A percentile compares a stretch with the other conserved stretches of the same genome.
phyloP scores from a whole-genome alignment of 2,329 filamentous ascomycete genomes.

The Ophiosphaerella korrae region DNA sequence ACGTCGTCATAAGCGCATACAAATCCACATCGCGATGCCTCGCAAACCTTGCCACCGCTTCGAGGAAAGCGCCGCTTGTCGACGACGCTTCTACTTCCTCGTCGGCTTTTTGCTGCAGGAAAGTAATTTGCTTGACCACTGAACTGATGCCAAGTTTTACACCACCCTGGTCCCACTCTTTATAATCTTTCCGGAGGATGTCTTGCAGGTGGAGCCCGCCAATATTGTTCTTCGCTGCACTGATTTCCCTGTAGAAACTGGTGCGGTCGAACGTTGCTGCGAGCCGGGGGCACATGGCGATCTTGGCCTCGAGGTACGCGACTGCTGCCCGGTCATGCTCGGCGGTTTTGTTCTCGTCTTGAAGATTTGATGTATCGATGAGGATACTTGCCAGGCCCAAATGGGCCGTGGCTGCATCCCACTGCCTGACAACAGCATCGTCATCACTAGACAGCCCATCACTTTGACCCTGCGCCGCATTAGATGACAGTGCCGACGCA shows the following conservation, averaged over 20 bases:
- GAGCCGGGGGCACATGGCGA: slow-evolving; percentile 47
- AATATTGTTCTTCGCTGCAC: slow-evolving; percentile 70
- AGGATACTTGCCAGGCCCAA: slow-evolving; percentile 73
- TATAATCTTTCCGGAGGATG: slow-evolving; percentile 82
- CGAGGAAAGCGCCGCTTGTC: slow-evolving; percentile 51
- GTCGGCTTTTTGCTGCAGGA: slow-evolving; percentile 61
- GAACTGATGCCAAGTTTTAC: slow-evolving; percentile 70
- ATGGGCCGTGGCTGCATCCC: slow-evolving; percentile 66
- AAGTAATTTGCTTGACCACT: slow-evolving; percentile 66
- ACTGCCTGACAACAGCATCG: slow-evolving; percentile 43
- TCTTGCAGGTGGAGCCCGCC: slow-evolving; percentile 65
- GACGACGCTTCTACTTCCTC: slow-evolving; percentile 37
- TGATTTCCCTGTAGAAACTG: slow-evolving; percentile 64
- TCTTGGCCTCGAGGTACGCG: slow-evolving; percentile 62
- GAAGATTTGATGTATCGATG: slow-evolving; percentile 73
- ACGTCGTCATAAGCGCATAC: slow-evolving; percentile 72
- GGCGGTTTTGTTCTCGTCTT: slow-evolving; percentile 65
- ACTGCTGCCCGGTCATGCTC: slow-evolving; percentile 64
- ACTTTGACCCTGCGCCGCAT: slow-evolving; percentile 48
- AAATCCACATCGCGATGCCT: slow-evolving; percentile 65
- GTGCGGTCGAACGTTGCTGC: slow-evolving; percentile 57
- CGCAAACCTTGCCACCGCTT: slow-evolving; percentile 59
- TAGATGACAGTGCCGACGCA: slow-evolving; percentile 47
- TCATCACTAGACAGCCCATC: slow-evolving; percentile 38
- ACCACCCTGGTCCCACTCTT: slow-evolving; percentile 67